Conservation (phyloP, 371 early-diverging fungal species). For the Lichtheimia hyalospora region DNA sequence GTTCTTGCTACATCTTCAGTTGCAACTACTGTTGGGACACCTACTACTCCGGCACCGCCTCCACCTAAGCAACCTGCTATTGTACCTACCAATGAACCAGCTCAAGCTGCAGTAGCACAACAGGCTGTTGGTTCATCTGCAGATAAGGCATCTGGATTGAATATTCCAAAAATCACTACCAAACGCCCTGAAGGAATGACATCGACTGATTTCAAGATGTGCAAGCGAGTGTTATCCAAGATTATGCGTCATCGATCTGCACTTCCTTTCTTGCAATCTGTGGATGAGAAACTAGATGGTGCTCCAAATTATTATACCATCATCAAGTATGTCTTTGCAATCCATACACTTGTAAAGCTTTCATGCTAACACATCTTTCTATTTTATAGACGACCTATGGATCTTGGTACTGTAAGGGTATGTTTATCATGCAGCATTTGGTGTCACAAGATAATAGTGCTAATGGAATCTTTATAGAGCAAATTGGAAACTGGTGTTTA, state of each 20-base stretch:
- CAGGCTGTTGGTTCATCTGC: neutral
- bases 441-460: neutral
- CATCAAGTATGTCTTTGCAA: conserved; percentile 27
- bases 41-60: neutral
- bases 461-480: conserved; percentile 16
- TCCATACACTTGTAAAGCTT: neutral
- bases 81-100: neutral
- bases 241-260: conserved; percentile 58
- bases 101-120: neutral
- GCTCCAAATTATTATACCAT: conserved; percentile 44
- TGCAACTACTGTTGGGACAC: neutral
- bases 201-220: conserved; percentile 37
- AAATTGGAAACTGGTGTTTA: conserved; percentile 71
- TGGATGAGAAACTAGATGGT: conserved; percentile 61
- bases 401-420: conserved; percentile 75
- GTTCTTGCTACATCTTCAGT: neutral
- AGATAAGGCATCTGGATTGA: neutral
- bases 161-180: conserved; percentile 11
- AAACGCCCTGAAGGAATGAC: conserved; percentile 21
- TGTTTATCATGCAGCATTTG: neutral
- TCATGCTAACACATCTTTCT: neutral
- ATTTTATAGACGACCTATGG: conserved; percentile 86
- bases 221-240: conserved; percentile 43
- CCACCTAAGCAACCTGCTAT: neutral
- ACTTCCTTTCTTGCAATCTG: conserved; percentile 64